Evolutionary conservation across 2,329 filamentous ascomycete species (phyloP).

Genomic region (Neonectria hederae): DNA sequence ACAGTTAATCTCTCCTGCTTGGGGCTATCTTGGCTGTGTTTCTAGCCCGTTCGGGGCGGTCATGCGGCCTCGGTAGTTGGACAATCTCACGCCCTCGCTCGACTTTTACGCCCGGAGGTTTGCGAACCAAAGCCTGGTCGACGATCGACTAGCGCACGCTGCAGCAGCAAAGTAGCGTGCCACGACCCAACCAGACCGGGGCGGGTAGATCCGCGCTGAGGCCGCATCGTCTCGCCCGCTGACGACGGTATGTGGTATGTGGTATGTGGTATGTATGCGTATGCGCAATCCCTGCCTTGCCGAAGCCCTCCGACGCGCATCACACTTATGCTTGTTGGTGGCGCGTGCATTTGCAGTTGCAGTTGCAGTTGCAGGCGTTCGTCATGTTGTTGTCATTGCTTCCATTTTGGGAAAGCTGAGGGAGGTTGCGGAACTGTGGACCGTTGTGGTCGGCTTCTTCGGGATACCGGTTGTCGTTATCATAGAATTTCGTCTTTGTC

Average conservation of each 20-base stretch:
- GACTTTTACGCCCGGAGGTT: conserved; percentile 8
- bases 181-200: conserved; percentile 34
- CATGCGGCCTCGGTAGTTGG: conserved; percentile 39
- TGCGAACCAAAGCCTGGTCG: conserved; percentile 15
- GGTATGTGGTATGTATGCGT: too few species aligned
- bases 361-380: conserved; percentile 4
- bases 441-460: conserved; percentile 17
- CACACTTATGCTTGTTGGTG: conserved; percentile 18
- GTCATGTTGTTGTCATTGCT: conserved; percentile 31
- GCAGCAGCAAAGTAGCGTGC: conserved; percentile 13
- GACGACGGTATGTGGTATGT: not conserved
- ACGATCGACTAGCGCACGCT: conserved; percentile 26
- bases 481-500: conserved; percentile 30
- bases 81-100: conserved; percentile 24
- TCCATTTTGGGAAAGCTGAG: conserved; percentile 9
- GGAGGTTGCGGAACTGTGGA: conserved; percentile 10
- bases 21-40: conserved; percentile 13
- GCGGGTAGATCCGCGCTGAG: conserved; percentile 42
- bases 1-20: conserved; percentile 9
- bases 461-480: conserved; percentile 14
- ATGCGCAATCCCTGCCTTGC: conserved; percentile 9
- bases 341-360: conserved; percentile 3
- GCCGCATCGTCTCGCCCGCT: conserved; percentile 22
- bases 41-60: conserved; percentile 31
- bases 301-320: conserved; percentile 21